Conservation (phyloP, 306 rosid genomes). For the Malus domestica region DNA sequence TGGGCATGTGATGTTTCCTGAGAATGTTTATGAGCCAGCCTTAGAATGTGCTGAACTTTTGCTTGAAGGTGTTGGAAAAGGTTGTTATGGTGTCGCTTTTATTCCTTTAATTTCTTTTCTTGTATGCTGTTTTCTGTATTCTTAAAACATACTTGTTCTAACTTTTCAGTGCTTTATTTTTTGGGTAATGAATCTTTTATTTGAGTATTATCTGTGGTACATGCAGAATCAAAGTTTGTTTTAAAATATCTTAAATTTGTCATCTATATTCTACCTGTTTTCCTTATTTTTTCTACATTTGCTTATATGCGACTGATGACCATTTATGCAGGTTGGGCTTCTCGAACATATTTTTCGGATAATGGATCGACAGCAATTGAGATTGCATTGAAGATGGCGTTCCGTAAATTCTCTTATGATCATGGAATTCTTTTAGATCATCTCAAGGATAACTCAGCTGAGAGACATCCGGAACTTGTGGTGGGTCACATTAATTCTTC, state of each 20-base stretch:
- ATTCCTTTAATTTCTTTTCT: neutral
- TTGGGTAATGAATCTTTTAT: conserved; percentile 12
- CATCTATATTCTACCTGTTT: neutral
- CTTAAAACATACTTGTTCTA: neutral
- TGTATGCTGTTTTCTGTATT: neutral
- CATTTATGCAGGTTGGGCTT: conserved; percentile 74
- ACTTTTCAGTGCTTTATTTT: neutral
- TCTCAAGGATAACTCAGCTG: conserved; percentile 31
- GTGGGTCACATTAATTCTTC: conserved; percentile 37
- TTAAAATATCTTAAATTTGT: conserved; percentile 11
- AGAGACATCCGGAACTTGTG: conserved; percentile 49
- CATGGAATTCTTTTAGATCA: conserved; percentile 45
- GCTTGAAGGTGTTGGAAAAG: conserved; percentile 89
- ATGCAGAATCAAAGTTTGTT: conserved; percentile 1
- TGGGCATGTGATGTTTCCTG: conserved; percentile 99
- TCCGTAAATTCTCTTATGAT: conserved; percentile 78
- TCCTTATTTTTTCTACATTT: conserved; percentile 1
- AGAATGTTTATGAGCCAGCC: conserved; percentile 91
- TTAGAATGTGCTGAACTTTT: conserved; percentile 83
- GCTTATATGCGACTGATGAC: conserved; percentile 2
- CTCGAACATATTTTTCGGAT: conserved; percentile 81
- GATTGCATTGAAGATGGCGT: conserved; percentile 97
- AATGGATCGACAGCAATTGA: conserved; percentile 96
- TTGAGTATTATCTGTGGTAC: conserved; percentile 3
- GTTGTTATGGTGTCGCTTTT: conserved; percentile 25